These are phyloP conservation scores for Brachypodium distachyon DNA, from an alignment of 202 grass and related monocot genomes.

Conservation along the genomic window DNA sequence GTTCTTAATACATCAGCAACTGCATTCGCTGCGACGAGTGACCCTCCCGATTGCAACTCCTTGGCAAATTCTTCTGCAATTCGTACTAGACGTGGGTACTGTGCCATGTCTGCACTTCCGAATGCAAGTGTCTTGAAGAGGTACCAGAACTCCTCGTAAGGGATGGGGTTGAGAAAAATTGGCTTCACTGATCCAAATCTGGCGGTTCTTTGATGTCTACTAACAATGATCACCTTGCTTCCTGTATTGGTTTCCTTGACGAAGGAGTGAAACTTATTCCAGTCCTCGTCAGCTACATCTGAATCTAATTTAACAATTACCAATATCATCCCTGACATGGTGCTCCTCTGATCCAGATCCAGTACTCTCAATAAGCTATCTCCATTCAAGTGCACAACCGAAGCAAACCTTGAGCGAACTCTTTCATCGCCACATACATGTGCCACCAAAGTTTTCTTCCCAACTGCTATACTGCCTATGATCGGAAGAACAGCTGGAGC, in stretches of 20 bases:
- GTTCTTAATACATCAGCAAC: no score
- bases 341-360: background rate
- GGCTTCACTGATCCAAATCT: background rate
- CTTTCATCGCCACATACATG: background rate
- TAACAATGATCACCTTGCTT: background rate
- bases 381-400: background rate
- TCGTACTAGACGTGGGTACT: background rate
- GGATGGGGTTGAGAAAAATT: background rate
- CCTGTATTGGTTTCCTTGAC: background rate
- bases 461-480: background rate
- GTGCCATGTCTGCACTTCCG: background rate
- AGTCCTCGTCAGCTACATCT: background rate
- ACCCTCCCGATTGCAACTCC: no score
- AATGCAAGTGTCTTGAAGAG: background rate
- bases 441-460: background rate
- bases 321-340: background rate
- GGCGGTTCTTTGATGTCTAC: background rate
- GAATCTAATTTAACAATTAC: background rate
- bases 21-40: no score
- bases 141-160: background rate
- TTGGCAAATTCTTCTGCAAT: background rate
- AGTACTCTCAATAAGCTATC: background rate
- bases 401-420: background rate
- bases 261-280: background rate
- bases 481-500: background rate